Conservation (phyloP, 192 early-diverging fungal species). For the Coemansia sp. region DNA sequence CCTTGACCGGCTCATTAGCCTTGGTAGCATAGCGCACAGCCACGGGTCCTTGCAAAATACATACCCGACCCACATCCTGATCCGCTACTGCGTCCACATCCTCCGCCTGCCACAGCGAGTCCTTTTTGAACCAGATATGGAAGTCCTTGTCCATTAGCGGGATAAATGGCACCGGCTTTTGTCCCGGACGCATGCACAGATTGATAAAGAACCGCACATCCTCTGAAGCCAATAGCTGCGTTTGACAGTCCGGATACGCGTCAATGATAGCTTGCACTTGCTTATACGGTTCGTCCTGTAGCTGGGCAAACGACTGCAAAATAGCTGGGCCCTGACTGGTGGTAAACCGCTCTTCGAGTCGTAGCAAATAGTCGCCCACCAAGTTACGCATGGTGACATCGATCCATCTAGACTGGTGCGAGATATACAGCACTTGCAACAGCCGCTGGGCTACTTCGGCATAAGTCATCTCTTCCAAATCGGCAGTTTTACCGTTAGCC, state of each 20-base stretch:
- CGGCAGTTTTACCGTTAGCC: constrained; percentile 66
- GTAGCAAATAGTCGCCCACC: constrained; percentile 79
- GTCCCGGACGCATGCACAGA: constrained; percentile 48
- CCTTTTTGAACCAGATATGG: constrained; percentile 98
- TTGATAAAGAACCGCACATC: constrained; percentile 47
- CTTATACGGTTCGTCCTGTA: constrained; percentile 13
- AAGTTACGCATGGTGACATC: constrained; percentile 78
- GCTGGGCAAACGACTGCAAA: constrained; percentile 31
- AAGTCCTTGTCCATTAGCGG: constrained; percentile 93
- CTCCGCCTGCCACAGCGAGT: constrained; percentile 94
- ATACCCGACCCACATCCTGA: constrained; percentile 83
- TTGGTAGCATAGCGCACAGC: constrained; percentile 76
- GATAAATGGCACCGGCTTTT: constrained; percentile 93
- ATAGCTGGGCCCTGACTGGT: constrained; percentile 8
- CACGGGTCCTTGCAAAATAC: constrained; percentile 89
- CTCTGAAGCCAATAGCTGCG: constrained; percentile 42
- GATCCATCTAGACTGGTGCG: constrained; percentile 81
- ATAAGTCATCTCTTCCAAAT: constrained; percentile 93
- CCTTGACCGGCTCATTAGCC: constrained; percentile 83
- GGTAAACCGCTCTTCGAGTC: constrained; percentile 86
- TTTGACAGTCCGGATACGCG: constrained; percentile 31
- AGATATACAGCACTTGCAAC: constrained; percentile 76
- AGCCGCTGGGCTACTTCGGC: constrained; percentile 81
- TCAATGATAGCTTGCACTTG: constrained; percentile 41
- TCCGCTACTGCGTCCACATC: constrained; percentile 85